phyloP scores from a whole-genome alignment of 306 rosid genomes.

The Casuarina equisetifolia region DNA sequence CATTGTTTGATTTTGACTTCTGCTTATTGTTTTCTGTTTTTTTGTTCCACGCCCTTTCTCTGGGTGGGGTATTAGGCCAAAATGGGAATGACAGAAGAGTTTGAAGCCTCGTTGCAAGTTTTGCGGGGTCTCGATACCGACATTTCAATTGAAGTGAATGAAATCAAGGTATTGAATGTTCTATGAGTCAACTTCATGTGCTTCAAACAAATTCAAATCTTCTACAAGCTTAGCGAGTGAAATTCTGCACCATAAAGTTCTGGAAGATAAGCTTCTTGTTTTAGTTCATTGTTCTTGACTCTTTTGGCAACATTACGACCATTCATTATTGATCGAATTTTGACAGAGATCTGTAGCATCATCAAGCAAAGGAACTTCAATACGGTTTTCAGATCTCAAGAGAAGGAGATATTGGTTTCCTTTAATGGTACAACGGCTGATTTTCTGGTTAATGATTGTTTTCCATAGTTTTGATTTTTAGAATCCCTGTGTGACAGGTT shows the following conservation, averaged over 20 bases:
- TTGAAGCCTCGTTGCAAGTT: constrained; percentile 85
- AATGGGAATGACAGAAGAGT: constrained; percentile 87
- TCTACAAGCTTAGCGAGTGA: neutral
- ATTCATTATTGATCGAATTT: constrained; percentile 26
- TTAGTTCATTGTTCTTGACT: constrained; percentile 7
- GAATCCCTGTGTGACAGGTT: constrained; percentile 21
- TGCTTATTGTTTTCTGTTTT: constrained; percentile 10
- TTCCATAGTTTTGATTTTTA: constrained; percentile 17
- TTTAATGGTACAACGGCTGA: constrained; percentile 49
- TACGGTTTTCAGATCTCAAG: constrained; percentile 70
- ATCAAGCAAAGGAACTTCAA: constrained; percentile 49
- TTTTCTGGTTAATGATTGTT: constrained; percentile 5
- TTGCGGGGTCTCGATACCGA: constrained; percentile 78
- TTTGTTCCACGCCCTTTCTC: neutral
- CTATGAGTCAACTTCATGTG: neutral
- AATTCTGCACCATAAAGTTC: neutral
- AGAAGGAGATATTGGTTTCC: constrained; percentile 87
- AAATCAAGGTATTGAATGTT: constrained; percentile 63
- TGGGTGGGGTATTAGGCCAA: constrained; percentile 54
- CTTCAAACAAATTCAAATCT: constrained; percentile 8
- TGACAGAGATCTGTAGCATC: constrained; percentile 66
- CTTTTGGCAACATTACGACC: constrained; percentile 2
- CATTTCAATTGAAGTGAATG: constrained; percentile 77
- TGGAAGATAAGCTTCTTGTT: constrained; percentile 19
- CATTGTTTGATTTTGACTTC: constrained; percentile 10